A percentile compares a stretch with the other conserved stretches of the same genome.
Evolutionary conservation across 306 rosid genomes (phyloP).

Genomic region (Cotoneaster glaucophyllus): DNA sequence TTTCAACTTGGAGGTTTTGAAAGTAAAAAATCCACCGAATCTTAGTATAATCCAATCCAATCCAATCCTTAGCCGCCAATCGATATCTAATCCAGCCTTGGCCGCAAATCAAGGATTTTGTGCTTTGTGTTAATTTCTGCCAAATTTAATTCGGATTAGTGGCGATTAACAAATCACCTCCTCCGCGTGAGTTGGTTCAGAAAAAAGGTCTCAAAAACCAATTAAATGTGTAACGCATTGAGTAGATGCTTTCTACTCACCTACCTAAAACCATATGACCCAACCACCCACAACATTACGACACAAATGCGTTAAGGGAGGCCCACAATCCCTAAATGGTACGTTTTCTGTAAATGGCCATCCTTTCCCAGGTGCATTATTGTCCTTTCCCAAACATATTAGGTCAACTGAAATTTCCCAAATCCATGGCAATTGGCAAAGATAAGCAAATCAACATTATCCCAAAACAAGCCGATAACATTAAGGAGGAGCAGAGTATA

Average conservation of each 20-base stretch:
- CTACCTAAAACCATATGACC: background rate
- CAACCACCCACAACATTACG: background rate
- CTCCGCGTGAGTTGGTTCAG: background rate
- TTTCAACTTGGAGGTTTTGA: too few species aligned
- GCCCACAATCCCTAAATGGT: background rate
- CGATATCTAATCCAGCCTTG: too few species aligned
- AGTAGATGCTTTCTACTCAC: background rate
- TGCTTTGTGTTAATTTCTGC: too few species aligned
- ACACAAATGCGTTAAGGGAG: too few species aligned
- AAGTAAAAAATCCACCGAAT: too few species aligned
- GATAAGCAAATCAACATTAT: background rate
- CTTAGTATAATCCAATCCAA: too few species aligned
- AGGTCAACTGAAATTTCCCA: background rate
- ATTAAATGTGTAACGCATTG: background rate
- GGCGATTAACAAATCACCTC: too few species aligned
- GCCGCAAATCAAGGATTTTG: background rate
- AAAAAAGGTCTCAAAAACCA: background rate
- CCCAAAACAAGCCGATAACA: background rate
- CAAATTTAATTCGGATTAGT: background rate
- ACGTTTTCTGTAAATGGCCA: background rate
- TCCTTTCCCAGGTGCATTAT: background rate
- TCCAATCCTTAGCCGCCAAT: too few species aligned
- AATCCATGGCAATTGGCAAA: background rate
- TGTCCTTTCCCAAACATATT: background rate
- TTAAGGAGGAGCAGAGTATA: conserved; percentile 9